Base-by-base conservation (phyloP, 2,329 filamentous ascomycete species). In the Trichophyton mentagrophytes region DNA sequence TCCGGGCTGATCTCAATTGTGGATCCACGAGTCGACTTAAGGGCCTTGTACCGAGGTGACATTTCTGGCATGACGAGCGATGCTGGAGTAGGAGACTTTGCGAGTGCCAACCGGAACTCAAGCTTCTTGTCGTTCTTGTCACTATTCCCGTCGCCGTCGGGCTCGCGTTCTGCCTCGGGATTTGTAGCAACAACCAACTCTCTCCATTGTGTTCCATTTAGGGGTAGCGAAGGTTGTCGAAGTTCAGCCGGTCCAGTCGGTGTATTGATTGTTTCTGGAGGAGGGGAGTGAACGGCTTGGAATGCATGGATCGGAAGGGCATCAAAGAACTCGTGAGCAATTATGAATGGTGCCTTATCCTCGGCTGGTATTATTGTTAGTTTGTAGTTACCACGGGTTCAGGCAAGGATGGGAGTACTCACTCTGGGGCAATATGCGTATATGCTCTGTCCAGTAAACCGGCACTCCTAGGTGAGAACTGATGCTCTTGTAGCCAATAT, bases 251-350 rank as follows among this genome's bases (percentile, higher is more conserved):
- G 77, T 0, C 79, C 77, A 27, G 78, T 80, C 1, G 77, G 73
- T 8, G 75, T 77, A 67, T 73, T 75, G 57, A 79, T 78, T 42
- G 76, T 76, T n/a, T 79, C 68, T 66, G 74, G 71, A 3, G 76
- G 71, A 13, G 76, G 72, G 64, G 77, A 76, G 51, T 80, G 72
- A 58, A 92, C 80, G 13, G 89, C 87, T 73, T 97, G 87, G 72
- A 99, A 99, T 63, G 89, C 86, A 72, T 99, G 91, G 67, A 99
- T 96, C 38, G 93, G 93, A 0, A 99, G 85, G 1, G 93, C 93
- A 67, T 99, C 93, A 76, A 99, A 99, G 79, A 99, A 97, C 72
- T 99, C 93, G 72, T 99, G 93, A 3, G 93, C 93, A 57, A 97
- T 83, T 63, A 99, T 95, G 73, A 97, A 95, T 0, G 93, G 92